phyloP scores from a whole-genome alignment of 2,329 filamentous ascomycete genomes.

The Dactylellina haptotyla region DNA sequence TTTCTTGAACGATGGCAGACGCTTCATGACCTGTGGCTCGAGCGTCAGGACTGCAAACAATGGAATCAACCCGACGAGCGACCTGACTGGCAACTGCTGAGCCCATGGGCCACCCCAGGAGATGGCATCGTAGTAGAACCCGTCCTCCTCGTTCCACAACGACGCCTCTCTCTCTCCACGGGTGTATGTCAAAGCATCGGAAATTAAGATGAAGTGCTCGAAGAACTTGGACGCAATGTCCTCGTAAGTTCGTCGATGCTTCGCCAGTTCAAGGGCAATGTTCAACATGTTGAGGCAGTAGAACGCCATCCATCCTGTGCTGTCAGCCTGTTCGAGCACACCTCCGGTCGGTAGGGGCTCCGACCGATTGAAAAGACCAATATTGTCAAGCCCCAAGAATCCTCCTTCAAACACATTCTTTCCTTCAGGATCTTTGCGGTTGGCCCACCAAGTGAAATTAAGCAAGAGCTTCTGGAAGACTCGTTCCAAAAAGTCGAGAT shows the following conservation, averaged over 20 bases:
- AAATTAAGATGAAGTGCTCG: conserved; percentile 97
- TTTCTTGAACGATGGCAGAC: conserved; percentile 91
- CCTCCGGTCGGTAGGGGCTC: conserved; percentile 94
- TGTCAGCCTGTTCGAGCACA: conserved; percentile 93
- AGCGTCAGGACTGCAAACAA: conserved; percentile 91
- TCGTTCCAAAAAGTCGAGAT: conserved; percentile 92
- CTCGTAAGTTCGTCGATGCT: conserved; percentile 78
- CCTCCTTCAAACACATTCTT: conserved; percentile 98
- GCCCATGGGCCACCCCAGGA: conserved; percentile 94
- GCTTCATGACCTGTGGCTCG: conserved; percentile 92
- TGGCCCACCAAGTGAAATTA: conserved; percentile 98
- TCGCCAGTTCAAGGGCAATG: conserved; percentile 92
- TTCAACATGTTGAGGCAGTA: conserved; percentile 97
- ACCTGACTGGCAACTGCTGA: conserved; percentile 90
- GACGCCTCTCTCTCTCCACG: conserved; percentile 74
- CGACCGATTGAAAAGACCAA: conserved; percentile 95
- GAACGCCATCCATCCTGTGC: conserved; percentile 98
- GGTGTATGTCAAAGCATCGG: conserved; percentile 92
- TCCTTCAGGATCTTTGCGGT: conserved; percentile 90
- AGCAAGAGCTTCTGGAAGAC: conserved; percentile 95
- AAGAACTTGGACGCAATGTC: conserved; percentile 92
- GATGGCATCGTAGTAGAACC: conserved; percentile 97
- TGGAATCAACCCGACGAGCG: conserved; percentile 90
- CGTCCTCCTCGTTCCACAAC: conserved; percentile 94
- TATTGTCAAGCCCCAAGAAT: conserved; percentile 95